These are phyloP conservation scores for Colletotrichum liaoningense DNA, from an alignment of 2,329 filamentous ascomycete species.

Conservation along the genomic window DNA sequence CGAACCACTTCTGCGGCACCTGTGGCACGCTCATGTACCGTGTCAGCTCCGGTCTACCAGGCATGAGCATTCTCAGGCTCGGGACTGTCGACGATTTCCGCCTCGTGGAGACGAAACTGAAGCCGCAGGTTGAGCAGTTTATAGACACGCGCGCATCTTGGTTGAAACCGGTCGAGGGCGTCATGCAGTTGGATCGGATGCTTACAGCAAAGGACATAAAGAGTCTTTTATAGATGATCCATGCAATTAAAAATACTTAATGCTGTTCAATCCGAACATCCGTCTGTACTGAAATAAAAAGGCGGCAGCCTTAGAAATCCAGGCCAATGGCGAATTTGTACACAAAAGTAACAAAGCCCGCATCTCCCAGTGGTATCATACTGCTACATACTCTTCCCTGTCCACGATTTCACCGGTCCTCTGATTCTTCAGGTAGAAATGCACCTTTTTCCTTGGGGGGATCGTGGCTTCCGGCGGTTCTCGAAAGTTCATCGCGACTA, in stretches of 20 bases:
- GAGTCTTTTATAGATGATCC: background rate
- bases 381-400: background rate
- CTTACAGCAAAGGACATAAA: background rate
- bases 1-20: slow-evolving; percentile 69
- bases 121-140: slow-evolving; percentile 64
- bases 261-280: too few species aligned
- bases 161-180: slow-evolving; percentile 44
- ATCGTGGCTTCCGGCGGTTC: background rate
- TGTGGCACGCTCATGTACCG: slow-evolving; percentile 74
- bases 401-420: background rate
- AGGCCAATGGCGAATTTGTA: too few species aligned
- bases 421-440: background rate
- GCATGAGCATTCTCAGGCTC: slow-evolving; percentile 60
- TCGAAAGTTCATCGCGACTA: background rate
- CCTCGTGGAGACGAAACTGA: slow-evolving; percentile 67
- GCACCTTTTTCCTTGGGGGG: background rate
- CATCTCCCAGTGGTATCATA: background rate
- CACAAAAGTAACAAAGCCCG: too few species aligned
- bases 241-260: too few species aligned
- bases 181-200: slow-evolving; percentile 37
- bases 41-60: slow-evolving; percentile 55
- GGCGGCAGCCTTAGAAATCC: too few species aligned
- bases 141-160: slow-evolving; percentile 63
- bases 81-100: slow-evolving; percentile 72
- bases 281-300: too few species aligned